Percentiles rank a stretch among this genome's conserved stretches.
Conservation (phyloP, 257 asterid genomes). For the Gentiana straminea region DNA sequence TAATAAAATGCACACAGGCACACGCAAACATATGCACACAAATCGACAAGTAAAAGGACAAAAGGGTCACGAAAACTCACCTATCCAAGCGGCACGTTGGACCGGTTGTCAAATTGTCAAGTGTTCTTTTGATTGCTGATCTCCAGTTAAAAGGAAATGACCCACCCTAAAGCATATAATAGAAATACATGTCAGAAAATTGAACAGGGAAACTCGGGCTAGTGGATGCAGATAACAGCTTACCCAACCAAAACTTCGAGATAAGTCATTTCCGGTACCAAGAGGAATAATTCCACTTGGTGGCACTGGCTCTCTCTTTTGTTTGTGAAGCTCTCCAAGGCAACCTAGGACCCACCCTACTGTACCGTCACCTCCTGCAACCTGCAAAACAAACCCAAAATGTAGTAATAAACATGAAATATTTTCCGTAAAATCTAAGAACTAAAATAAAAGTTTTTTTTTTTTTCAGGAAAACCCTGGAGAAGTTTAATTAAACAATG, state of each 20-base stretch:
- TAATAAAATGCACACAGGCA: too few relatives aligned
- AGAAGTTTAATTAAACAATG: too few relatives aligned
- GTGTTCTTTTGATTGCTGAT: constrained; percentile 76
- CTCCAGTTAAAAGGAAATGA: constrained; percentile 95
- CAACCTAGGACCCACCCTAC: constrained; percentile 99
- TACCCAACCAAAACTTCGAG: constrained; percentile 97
- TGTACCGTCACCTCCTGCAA: constrained; percentile 99
- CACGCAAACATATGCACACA: too few relatives aligned
- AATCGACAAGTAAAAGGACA: not conserved
- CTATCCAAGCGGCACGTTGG: constrained; percentile 63
- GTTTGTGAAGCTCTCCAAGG: constrained; percentile 69
- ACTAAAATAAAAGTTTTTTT: not conserved
- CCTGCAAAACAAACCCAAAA: constrained; percentile 41
- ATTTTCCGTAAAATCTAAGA: not conserved
- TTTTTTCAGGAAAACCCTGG: not conserved
- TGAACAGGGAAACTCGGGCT: constrained; percentile 9
- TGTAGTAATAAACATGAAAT: not conserved
- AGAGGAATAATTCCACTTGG: constrained; percentile 85
- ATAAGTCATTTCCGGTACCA: constrained; percentile 96
- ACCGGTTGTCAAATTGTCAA: constrained; percentile 50
- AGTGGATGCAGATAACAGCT: constrained; percentile 17
- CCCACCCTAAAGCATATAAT: constrained; percentile 54
- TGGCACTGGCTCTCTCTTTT: constrained; percentile 60
- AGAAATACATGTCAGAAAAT: constrained; percentile 15
- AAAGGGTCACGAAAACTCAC: constrained; percentile 16